Conservation (phyloP, 768 basidiomycete species). For the Nidula microcarpa region DNA sequence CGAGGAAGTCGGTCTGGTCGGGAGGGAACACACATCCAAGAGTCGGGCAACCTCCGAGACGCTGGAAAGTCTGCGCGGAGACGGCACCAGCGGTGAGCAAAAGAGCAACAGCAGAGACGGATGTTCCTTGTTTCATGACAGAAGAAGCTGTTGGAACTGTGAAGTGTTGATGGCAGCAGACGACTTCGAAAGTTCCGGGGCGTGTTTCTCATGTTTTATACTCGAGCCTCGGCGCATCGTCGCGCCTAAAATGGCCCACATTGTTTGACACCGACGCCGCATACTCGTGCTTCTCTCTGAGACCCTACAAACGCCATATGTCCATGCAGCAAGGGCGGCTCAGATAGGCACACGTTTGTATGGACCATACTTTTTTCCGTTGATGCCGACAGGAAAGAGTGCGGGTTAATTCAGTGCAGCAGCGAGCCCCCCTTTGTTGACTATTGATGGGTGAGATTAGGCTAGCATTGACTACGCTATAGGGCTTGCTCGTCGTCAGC, state of each 20-base stretch:
- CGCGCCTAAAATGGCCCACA: background rate
- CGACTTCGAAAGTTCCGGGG: background rate
- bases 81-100: slow-evolving; percentile 13
- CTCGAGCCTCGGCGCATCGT: background rate
- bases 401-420: too few relatives aligned
- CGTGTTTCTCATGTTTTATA: background rate
- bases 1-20: slow-evolving; percentile 39
- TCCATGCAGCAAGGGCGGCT: too few relatives aligned
- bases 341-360: too few relatives aligned
- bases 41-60: slow-evolving; percentile 36
- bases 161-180: background rate
- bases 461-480: too few relatives aligned
- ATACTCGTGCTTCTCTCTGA: too few relatives aligned
- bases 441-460: too few relatives aligned
- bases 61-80: slow-evolving; percentile 34
- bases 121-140: background rate
- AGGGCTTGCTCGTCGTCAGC: too few relatives aligned
- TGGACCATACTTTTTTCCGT: too few relatives aligned
- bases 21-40: slow-evolving; percentile 41
- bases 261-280: background rate
- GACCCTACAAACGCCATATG: too few relatives aligned
- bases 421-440: too few relatives aligned
- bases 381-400: too few relatives aligned
- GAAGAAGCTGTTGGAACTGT: background rate
- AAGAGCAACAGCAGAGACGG: slow-evolving; percentile 4